Conservation (phyloP, 768 basidiomycete genomes). For the Filobasidium floriforme region DNA sequence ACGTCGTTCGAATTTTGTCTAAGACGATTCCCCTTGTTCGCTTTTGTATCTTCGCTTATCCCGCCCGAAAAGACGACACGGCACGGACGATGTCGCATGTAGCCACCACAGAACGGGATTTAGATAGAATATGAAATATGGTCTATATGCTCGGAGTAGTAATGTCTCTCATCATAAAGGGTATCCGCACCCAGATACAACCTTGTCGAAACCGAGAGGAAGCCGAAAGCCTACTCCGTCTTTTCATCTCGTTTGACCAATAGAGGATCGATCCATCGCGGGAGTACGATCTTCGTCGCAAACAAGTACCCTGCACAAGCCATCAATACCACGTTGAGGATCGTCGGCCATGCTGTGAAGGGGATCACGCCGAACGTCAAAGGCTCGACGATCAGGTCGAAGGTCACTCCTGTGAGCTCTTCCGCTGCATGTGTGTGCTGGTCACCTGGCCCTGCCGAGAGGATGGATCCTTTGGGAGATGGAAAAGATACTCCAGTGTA, state of each 20-base stretch:
- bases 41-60: too few relatives aligned
- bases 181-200: too few relatives aligned
- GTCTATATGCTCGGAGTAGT: too few relatives aligned
- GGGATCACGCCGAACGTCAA: slow-evolving; percentile 8
- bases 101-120: too few relatives aligned
- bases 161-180: too few relatives aligned
- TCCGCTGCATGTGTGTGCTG: not conserved
- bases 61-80: too few relatives aligned
- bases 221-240: not conserved
- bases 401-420: not conserved
- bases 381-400: slow-evolving; percentile 4
- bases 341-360: not conserved
- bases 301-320: not conserved
- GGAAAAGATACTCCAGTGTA: not conserved
- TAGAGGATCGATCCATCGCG: not conserved
- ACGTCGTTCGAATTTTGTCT: too few relatives aligned
- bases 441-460: not conserved
- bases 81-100: too few relatives aligned
- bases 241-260: not conserved
- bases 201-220: too few relatives aligned
- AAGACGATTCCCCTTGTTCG: too few relatives aligned
- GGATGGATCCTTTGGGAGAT: not conserved
- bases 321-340: not conserved
- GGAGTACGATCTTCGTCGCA: not conserved
- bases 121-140: too few relatives aligned